phyloP scores from a whole-genome alignment of 441 rosid species.

The Bocquillonia castaneifolia region DNA sequence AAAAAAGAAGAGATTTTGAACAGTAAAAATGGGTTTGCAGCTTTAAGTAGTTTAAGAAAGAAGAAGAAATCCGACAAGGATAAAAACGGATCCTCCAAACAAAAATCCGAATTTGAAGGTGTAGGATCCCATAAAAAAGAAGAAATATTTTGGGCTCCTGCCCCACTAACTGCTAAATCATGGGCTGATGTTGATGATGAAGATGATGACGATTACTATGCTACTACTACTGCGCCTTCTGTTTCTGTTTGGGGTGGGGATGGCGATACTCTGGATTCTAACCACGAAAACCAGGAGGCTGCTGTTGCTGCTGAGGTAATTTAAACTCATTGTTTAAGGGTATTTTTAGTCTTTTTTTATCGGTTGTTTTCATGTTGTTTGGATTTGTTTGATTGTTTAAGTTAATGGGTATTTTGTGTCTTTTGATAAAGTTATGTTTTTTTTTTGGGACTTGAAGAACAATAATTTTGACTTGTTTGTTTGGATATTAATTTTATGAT shows the following conservation, averaged over 20 bases:
- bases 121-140: slow-evolving; percentile 39
- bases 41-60: slow-evolving; percentile 69
- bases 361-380: not conserved
- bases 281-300: slow-evolving; percentile 30
- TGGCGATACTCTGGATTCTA: slow-evolving; percentile 24
- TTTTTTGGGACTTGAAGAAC: not conserved
- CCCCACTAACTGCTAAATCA: slow-evolving; percentile 54
- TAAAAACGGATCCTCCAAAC: slow-evolving; percentile 37
- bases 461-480: too few species aligned
- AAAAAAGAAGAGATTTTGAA: slow-evolving; percentile 65
- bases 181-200: slow-evolving; percentile 85
- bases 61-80: slow-evolving; percentile 70
- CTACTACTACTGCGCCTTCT: slow-evolving; percentile 60
- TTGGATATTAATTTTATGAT: too few species aligned
- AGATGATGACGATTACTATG: slow-evolving; percentile 77
- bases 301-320: slow-evolving; percentile 37
- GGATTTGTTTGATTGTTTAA: not conserved
- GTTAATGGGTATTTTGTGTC: not conserved
- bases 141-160: slow-evolving; percentile 65
- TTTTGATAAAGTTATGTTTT: not conserved
- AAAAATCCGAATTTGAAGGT: slow-evolving; percentile 23
- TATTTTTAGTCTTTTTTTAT: not conserved
- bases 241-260: slow-evolving; percentile 38
- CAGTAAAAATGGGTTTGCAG: slow-evolving; percentile 72
- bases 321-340: not conserved